Conservation (phyloP, 805 yeast genomes). For the Spathaspora passalidarum region DNA sequence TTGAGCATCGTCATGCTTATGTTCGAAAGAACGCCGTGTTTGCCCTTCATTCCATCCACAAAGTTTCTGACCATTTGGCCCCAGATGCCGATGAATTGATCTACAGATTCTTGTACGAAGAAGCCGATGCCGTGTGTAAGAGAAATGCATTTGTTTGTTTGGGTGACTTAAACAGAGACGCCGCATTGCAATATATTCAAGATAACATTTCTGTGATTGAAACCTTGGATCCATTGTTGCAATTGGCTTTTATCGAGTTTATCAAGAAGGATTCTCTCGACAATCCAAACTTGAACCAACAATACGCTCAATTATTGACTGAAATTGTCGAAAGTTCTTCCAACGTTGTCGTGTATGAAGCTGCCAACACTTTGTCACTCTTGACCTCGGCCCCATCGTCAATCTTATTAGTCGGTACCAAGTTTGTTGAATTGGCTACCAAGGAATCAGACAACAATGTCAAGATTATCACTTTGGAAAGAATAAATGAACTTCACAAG, state of each 20-base stretch:
- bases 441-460: constrained; percentile 95
- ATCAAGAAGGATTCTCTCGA: constrained; percentile 75
- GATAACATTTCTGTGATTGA: constrained; percentile 59
- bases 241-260: constrained; percentile 87
- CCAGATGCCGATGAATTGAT: constrained; percentile 95
- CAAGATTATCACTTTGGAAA: constrained; percentile 85
- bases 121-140: constrained; percentile 89
- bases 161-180: constrained; percentile 76
- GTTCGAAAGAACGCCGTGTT: constrained; percentile 96
- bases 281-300: constrained; percentile 61
- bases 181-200: constrained; percentile 80
- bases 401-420: constrained; percentile 75
- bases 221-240: constrained; percentile 76
- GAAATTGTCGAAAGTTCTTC: constrained; percentile 71
- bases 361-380: constrained; percentile 73
- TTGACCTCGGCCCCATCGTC: constrained; percentile 65
- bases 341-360: constrained; percentile 81
- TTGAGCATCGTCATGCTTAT: constrained; percentile 96
- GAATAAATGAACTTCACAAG: constrained; percentile 72
- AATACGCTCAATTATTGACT: constrained; percentile 68
- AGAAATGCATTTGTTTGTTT: constrained; percentile 92
- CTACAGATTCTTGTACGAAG: constrained; percentile 67
- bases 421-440: constrained; percentile 83
- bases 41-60: constrained; percentile 79
- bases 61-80: constrained; percentile 78